These are phyloP conservation scores for Puccinellia tenuiflora DNA, from an alignment of 176 grass and related monocot genomes.

Conservation along the genomic window DNA sequence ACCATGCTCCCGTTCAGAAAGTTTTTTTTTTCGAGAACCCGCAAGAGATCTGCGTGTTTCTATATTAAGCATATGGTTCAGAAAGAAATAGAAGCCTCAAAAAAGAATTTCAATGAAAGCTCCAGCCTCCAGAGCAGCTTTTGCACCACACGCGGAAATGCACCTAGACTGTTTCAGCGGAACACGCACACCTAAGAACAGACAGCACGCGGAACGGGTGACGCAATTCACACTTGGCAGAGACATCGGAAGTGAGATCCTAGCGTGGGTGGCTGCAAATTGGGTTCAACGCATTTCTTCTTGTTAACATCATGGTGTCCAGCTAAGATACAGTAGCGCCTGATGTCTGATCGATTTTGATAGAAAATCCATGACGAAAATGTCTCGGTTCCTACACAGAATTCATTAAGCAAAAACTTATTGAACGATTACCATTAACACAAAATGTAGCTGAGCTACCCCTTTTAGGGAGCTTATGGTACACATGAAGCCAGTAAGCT, in stretches of 20 bases:
- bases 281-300: not conserved
- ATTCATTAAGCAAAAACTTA: not conserved
- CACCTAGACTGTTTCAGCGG: not conserved
- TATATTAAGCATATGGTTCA: no score
- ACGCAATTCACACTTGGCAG: not conserved
- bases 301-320: not conserved
- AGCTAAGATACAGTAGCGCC: not conserved
- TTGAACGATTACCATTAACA: not conserved
- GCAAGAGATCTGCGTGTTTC: no score
- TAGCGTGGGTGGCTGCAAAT: not conserved
- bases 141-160: conserved; percentile 7
- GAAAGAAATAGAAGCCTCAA: not conserved
- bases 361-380: not conserved
- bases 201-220: not conserved
- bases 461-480: not conserved
- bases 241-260: not conserved
- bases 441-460: no score
- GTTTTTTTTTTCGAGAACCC: no score
- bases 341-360: not conserved
- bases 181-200: not conserved
- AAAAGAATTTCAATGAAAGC: not conserved
- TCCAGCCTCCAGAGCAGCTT: not conserved
- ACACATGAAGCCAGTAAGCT: not conserved
- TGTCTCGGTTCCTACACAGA: not conserved
- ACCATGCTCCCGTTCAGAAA: no score